Evolutionary conservation across 2,329 filamentous ascomycete species (phyloP), one percentile per base, ranked within the genome.

Genomic region (Camptophora hylomeconis): DNA sequence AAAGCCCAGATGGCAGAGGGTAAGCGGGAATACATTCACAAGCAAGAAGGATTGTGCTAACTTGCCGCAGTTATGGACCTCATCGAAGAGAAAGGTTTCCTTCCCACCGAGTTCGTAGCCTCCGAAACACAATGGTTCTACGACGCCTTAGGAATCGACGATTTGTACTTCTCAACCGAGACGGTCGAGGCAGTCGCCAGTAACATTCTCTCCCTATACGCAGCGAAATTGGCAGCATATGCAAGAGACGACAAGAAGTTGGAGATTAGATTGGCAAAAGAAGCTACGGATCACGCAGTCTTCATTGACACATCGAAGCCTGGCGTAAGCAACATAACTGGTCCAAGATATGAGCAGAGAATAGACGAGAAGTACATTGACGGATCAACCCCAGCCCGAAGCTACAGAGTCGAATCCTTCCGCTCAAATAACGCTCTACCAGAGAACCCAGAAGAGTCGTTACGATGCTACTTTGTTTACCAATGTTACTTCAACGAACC

Each of bases 381-480:
- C 54, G 73, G 75, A 48, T 77, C 75, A 20, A 57, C 69, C 44
- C 68, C 71, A 15, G 67, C 66, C 46, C 76, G 78, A 52, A 73
- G 73, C 45, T 98, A 92, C 64, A 81, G 89, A 29, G 83, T 98
- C 18, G 89, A 98, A 67, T 94, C 87, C 13, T 98, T 98, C 72
- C 77, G 89, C 38, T 94, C 89, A 3, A 77, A 80, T 3, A 86
- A 80, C 38, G 73, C 77, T 17, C 65, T 95, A 22, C 81, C 81
- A 6, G 67, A 65, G 35, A 69, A 72, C 36, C 75, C 78, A 32
- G 78, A 84, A 48, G 75, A 87, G 33, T 82, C 87, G 31, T 66
- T 98, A 32, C 80, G 89, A 38, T 98, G 89, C 65, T 98, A 98
- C 64, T 98, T 98, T 52, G 84, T 98, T 44, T 98, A 98, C 65